Conservation (phyloP, 495 filamentous ascomycete genomes). For the Penicillium paxilli region DNA sequence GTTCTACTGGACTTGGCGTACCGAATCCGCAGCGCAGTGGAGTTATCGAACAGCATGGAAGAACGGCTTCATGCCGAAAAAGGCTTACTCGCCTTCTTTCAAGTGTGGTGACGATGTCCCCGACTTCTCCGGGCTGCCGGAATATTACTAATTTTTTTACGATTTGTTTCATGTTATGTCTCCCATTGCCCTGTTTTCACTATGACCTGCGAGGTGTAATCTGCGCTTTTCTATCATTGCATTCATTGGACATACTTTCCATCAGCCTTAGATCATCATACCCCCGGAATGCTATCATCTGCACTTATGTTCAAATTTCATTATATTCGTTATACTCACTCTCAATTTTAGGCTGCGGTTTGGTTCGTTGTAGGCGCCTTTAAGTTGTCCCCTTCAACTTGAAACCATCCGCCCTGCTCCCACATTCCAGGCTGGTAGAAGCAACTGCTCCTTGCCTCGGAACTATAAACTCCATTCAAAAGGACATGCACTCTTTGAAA, state of each 20-base stretch:
- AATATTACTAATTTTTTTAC: constrained; percentile 65
- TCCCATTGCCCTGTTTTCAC: not conserved
- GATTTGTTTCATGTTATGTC: not conserved
- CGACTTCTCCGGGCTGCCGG: constrained; percentile 65
- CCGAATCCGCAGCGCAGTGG: constrained; percentile 83
- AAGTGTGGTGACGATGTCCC: constrained; percentile 70
- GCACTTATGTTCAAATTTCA: not conserved
- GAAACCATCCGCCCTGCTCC: constrained; percentile 76
- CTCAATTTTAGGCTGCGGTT: too few species aligned
- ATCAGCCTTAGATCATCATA: constrained; percentile 1
- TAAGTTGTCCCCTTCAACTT: constrained; percentile 28
- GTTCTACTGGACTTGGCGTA: constrained; percentile 98
- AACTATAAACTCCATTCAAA: constrained; percentile 56
- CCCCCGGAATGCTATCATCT: not conserved
- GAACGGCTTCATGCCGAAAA: constrained; percentile 78
- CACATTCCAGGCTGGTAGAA: constrained; percentile 64
- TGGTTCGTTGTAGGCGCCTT: not conserved
- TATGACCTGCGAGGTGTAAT: not conserved
- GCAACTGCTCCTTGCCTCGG: constrained; percentile 42
- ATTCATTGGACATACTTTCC: not conserved
- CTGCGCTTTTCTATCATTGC: constrained; percentile 1
- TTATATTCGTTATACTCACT: too few species aligned
- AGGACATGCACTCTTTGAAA: constrained; percentile 67
- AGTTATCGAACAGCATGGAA: constrained; percentile 85
- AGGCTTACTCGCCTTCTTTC: constrained; percentile 74